A percentile compares a stretch with the other conserved stretches of the same genome.
phyloP scores from a whole-genome alignment of 2,329 filamentous ascomycete species.

The Xylariomycetidae sp. region DNA sequence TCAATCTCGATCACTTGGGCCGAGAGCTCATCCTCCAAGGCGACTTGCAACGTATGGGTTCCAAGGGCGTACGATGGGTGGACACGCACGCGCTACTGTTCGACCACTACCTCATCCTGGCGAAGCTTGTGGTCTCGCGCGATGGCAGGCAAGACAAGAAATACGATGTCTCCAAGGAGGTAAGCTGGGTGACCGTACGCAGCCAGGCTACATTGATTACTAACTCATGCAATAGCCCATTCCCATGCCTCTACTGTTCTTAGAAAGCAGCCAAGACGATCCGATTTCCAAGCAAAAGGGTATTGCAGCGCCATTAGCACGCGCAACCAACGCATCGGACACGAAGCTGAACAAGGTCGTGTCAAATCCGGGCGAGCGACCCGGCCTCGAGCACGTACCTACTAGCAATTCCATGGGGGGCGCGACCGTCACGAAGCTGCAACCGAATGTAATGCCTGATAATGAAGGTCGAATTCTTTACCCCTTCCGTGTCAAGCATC shows the following conservation, averaged over 20 bases:
- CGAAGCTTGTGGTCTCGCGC: constrained; percentile 70
- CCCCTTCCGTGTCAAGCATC: constrained; percentile 91
- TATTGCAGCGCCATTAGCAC: constrained; percentile 55
- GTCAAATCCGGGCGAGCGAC: constrained; percentile 45
- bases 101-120: constrained; percentile 91
- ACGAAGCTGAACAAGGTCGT: constrained; percentile 51
- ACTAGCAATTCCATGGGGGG: constrained; percentile 62
- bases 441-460: constrained; percentile 49
- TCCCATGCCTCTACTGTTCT: constrained; percentile 88
- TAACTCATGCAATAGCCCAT: constrained; percentile 56
- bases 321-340: constrained; percentile 56
- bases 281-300: constrained; percentile 80
- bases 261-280: constrained; percentile 90
- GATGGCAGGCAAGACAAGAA: constrained; percentile 68
- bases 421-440: constrained; percentile 34
- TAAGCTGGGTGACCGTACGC: constrained; percentile 34
- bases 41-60: constrained; percentile 82
- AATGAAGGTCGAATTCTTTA: constrained; percentile 80
- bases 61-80: constrained; percentile 85
- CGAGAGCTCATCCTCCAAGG: constrained; percentile 84
- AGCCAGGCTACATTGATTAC: not conserved
- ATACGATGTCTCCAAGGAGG: constrained; percentile 90
- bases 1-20: constrained; percentile 92
- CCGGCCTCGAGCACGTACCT: constrained; percentile 59
- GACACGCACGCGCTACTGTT: constrained; percentile 92